Evolutionary conservation across 2,329 filamentous ascomycete species (phyloP), one percentile per base, ranked within the genome.

Genomic region (Fusarium bactridioides): DNA sequence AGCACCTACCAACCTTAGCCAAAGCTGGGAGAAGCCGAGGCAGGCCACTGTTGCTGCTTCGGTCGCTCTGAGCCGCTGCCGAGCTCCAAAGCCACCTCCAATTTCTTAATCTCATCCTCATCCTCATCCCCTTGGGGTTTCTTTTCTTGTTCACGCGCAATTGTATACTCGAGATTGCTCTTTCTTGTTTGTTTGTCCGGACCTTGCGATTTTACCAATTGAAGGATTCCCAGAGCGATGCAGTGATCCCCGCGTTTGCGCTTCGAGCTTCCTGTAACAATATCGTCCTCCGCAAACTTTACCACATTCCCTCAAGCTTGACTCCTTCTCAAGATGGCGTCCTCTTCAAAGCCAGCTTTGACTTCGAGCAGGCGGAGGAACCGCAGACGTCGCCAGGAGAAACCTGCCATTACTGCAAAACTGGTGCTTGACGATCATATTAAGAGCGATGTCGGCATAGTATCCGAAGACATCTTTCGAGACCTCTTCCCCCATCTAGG

Each of bases 341-440:
- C 78, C 48, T 69, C 77, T 53, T 72, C 78, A 47, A 74, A 77
- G 51, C 64, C 78, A 25, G 67, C 79, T 64, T 61, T 70, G 18
- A 50, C 63, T 35, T 73, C 75, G 37, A 73, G 65, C 59, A 82
- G 80, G 74, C 85, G 83, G 78, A 83, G 84, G 65, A 83, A 83
- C 61, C 84, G 88, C 64, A 84, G 89, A 71, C 86, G 89, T 56
- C 84, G 88, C 61, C 86, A 89, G 74, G 90, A 96, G 80, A 94
- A 93, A 80, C 88, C 92, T 12, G 88, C 95, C 47, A 87, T 97
- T 65, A 88, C 93, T 65, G 95, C 94, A 63, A 91, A 93, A 64
- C 86, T 98, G 56, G 88, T 97, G 41, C 89, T 98, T 63, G 94
- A 97, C 81, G 93, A 94, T 79, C 92, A 93, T 80, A 87, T 97